Percentiles rank a stretch among this genome's conserved stretches.
Evolutionary conservation across 2,329 filamentous ascomycete genomes (phyloP).

Genomic region (Tolypocladium guangdongense): DNA sequence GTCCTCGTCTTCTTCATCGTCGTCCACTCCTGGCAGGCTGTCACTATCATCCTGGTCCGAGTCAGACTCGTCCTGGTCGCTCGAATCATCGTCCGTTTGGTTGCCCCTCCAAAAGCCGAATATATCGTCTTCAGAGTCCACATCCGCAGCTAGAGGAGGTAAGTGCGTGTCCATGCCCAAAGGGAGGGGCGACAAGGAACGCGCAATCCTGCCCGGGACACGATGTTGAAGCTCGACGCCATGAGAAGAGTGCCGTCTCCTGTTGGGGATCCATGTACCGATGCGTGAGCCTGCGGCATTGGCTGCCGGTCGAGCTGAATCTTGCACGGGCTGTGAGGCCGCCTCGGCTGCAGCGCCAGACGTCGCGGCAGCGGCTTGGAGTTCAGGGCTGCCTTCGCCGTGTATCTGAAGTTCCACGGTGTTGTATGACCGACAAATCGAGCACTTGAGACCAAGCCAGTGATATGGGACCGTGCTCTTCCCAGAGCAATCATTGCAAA

Average conservation of each 20-base stretch:
- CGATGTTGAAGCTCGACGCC: conserved; percentile 20
- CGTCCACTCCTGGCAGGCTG: conserved; percentile 26
- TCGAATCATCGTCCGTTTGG: conserved; percentile 35
- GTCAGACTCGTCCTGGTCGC: conserved; percentile 36
- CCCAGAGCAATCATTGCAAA: conserved; percentile 90
- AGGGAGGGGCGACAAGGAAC: conserved; percentile 31
- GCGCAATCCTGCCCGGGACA: conserved; percentile 29
- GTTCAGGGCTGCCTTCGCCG: conserved; percentile 25
- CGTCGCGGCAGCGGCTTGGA: conserved; percentile 15
- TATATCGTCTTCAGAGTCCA: conserved; percentile 44
- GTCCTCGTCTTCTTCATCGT: conserved; percentile 39
- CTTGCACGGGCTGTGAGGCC: background rate
- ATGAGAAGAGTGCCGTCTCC: conserved; percentile 29
- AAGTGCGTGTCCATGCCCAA: conserved; percentile 14
- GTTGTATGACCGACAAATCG: conserved; percentile 59
- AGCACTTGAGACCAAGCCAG: conserved; percentile 89
- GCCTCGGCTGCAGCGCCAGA: conserved; percentile 3
- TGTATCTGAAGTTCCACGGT: conserved; percentile 54
- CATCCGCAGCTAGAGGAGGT: conserved; percentile 18
- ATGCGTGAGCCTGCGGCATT: conserved; percentile 4
- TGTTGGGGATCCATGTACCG: conserved; percentile 10
- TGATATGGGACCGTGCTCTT: conserved; percentile 83
- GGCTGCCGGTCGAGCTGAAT: conserved; percentile 11
- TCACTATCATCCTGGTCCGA: conserved; percentile 25
- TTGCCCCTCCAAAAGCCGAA: conserved; percentile 45